These are phyloP conservation scores for Cladosporium oxysporum DNA, from an alignment of 2,329 filamentous ascomycete species.

Conservation along the genomic window DNA sequence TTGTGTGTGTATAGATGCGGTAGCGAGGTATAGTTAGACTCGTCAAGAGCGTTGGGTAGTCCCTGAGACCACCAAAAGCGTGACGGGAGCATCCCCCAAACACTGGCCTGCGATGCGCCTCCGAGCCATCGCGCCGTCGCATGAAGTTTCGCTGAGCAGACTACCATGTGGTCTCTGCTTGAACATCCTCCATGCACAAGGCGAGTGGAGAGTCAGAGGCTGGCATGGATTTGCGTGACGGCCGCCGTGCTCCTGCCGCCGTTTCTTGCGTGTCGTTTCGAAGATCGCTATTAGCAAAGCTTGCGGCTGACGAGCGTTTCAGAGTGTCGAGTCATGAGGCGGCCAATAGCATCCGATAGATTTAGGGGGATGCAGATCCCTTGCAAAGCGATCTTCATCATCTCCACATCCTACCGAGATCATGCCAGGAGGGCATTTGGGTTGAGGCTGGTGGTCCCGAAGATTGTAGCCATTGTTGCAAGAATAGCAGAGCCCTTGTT, in stretches of 20 bases:
- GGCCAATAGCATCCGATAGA: conserved; percentile 5
- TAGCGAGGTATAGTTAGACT: not conserved
- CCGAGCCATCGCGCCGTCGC: not conserved
- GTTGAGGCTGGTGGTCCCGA: not conserved
- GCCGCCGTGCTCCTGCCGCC: conserved; percentile 2
- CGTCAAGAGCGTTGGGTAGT: not conserved
- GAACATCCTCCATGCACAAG: not conserved
- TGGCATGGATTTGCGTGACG: not conserved
- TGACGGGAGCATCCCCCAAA: conserved; percentile 8
- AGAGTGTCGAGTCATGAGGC: conserved; percentile 3
- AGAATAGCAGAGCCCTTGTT: conserved; percentile 2
- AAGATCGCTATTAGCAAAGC: conserved; percentile 19
- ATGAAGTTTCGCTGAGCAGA: not conserved
- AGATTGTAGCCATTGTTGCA: not conserved
- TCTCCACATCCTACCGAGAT: conserved; percentile 8
- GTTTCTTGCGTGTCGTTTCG: conserved; percentile 15
- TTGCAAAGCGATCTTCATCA: not conserved
- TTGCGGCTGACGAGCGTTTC: conserved; percentile 12
- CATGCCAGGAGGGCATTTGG: not conserved
- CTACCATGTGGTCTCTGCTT: not conserved
- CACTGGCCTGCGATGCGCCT: conserved; percentile 7
- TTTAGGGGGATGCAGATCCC: conserved; percentile 11
- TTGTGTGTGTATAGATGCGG: conserved; percentile 1
- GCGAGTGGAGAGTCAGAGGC: not conserved
- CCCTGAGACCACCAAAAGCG: conserved; percentile 15